Percentiles rank a stretch among this genome's conserved stretches.
Conservation (phyloP, 2,329 filamentous ascomycete species). For the Thielaviopsis musarum region DNA sequence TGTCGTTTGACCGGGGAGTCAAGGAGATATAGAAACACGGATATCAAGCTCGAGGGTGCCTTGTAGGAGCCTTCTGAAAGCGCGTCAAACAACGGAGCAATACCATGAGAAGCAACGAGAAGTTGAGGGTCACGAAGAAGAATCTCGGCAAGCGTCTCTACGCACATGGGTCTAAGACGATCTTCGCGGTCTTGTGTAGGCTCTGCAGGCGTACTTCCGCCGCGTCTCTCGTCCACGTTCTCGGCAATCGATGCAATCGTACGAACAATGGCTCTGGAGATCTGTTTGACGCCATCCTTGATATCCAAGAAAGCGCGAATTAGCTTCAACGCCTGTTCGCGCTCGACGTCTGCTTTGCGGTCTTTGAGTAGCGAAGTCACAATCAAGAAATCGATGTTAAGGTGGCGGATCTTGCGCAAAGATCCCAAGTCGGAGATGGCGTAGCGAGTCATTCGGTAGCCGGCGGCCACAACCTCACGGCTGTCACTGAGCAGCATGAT, state of each 20-base stretch:
- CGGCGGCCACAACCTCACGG: slow-evolving; percentile 85
- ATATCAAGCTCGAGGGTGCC: slow-evolving; percentile 74
- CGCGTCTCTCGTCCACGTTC: slow-evolving; percentile 67
- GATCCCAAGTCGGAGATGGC: slow-evolving; percentile 86
- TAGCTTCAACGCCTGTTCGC: slow-evolving; percentile 94
- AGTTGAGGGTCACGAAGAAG: slow-evolving; percentile 71
- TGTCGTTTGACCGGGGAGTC: slow-evolving; percentile 68
- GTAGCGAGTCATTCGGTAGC: slow-evolving; percentile 84
- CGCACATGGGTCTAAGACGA: slow-evolving; percentile 72
- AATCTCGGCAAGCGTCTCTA: slow-evolving; percentile 85
- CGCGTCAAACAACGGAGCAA: slow-evolving; percentile 78
- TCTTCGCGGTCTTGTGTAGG: slow-evolving; percentile 54
- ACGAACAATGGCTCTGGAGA: slow-evolving; percentile 72
- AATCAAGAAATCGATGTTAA: slow-evolving; percentile 87
- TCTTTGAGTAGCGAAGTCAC: slow-evolving; percentile 89
- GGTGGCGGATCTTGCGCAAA: slow-evolving; percentile 65
- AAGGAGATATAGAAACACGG: slow-evolving; percentile 76
- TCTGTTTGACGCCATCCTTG: slow-evolving; percentile 75
- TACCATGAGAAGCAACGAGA: slow-evolving; percentile 66
- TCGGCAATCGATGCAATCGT: slow-evolving; percentile 86
- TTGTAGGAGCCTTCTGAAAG: slow-evolving; percentile 83
- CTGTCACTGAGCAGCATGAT: slow-evolving; percentile 92
- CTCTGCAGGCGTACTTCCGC: slow-evolving; percentile 40
- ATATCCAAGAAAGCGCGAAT: slow-evolving; percentile 89
- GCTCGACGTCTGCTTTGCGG: slow-evolving; percentile 88